These are phyloP conservation scores for Perkinsus chesapeaki DNA, from an alignment of 169 alveolate genomes.

Conservation along the genomic window DNA sequence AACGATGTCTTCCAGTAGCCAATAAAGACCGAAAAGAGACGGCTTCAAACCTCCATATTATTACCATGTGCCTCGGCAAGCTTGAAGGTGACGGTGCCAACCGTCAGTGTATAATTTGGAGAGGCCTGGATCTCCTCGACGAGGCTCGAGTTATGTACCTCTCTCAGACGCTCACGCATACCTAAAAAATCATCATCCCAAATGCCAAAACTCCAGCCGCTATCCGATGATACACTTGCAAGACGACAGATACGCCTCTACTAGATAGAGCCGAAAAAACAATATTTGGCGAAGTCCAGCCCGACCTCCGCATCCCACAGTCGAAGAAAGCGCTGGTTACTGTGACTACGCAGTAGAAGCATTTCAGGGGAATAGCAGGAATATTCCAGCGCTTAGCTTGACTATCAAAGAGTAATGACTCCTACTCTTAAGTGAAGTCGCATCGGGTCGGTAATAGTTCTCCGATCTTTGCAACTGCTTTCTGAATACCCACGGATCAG, in stretches of 20 bases:
- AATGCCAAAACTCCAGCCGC: too few species aligned
- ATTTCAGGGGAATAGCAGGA: too few species aligned
- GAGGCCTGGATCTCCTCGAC: not conserved
- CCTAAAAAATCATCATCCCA: not conserved
- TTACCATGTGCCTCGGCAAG: not conserved
- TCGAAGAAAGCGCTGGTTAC: too few species aligned
- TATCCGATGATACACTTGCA: too few species aligned
- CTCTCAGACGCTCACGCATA: not conserved
- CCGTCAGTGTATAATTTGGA: not conserved
- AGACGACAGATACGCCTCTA: too few species aligned
- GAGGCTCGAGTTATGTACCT: not conserved
- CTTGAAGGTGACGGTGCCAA: not conserved
- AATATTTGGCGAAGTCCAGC: too few species aligned
- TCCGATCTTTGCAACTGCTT: not conserved
- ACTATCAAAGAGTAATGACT: not conserved
- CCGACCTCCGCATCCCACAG: too few species aligned
- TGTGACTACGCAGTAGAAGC: too few species aligned
- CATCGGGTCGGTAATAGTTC: not conserved
- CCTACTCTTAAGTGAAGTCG: not conserved
- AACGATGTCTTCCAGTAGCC: too few species aligned
- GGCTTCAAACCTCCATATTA: not conserved
- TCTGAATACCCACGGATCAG: not conserved
- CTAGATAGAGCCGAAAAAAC: too few species aligned
- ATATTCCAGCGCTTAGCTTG: too few species aligned
- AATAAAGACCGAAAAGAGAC: not conserved